Evolutionary conservation across 306 rosid species (phyloP), one percentile per base, ranked within the genome.

Genomic region (Rosa multiflora): DNA sequence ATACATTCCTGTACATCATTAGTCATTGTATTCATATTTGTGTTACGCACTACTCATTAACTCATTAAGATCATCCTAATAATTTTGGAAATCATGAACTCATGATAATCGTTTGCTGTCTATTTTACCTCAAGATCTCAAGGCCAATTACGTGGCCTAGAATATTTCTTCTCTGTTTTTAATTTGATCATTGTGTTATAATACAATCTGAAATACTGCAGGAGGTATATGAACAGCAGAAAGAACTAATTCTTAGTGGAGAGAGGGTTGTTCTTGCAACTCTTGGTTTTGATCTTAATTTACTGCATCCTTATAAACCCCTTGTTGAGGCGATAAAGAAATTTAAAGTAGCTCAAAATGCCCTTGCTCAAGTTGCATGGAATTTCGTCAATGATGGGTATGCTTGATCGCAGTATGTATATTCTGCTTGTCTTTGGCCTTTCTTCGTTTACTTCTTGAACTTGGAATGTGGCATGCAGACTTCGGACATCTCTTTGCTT

Each of bases 311-410:
- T 67, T 95, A 95, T 88, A 95, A 95, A 80, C 99, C 99, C 77
- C 99, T 95, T 61, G 99, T 92, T 23, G 99, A 95, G 87, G 99
- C 99, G 69, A 92, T 95, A 85, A 95, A 93, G 89, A 95, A 91
- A 89, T 95, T 95, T 86, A 90, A 93, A 88, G 97, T 95, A 79
- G 99, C 98, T 86, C 97, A 93, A 87, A 88, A 95, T 81, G 97
- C 99, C 78, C 94, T 95, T 79, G 99, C 99, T 77, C 99, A 95
- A 88, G 99, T 95, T 85, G 99, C 99, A 20, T 95, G 99, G 99
- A 95, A 95, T 83, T 95, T 95, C 84, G 98, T 95, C 75, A 95
- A 95, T 81, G 99, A 95, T 85, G 99, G 99, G 99, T 95, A 95
- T 83, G 85, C 73, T 39, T 70, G 72, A 71, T 64, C 72, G 52